A percentile compares a stretch with the other conserved stretches of the same genome.
Conservation (phyloP, 2,329 filamentous ascomycete species). For the Periconia sp. region DNA sequence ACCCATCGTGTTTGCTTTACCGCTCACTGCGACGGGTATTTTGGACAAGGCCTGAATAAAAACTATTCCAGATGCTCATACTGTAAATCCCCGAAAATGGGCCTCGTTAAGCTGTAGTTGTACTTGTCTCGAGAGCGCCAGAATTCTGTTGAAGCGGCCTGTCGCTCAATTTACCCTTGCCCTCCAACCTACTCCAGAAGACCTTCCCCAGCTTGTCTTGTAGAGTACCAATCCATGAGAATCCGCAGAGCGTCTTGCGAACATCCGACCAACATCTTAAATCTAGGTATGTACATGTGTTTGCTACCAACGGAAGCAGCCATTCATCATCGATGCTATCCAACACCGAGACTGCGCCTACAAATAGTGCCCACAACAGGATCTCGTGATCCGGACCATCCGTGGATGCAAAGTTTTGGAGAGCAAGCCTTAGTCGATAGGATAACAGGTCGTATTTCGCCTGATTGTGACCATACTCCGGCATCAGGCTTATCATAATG, state of each 20-base stretch:
- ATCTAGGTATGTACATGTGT: background rate
- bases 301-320: background rate
- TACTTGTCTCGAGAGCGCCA: too few relatives aligned
- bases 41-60: too few relatives aligned
- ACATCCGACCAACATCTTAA: conserved; percentile 3
- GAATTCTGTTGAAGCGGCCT: too few relatives aligned
- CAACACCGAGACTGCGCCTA: conserved; percentile 6
- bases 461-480: conserved; percentile 12
- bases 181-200: too few relatives aligned
- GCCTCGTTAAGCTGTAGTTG: too few relatives aligned
- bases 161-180: too few relatives aligned
- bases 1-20: too few relatives aligned
- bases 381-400: background rate
- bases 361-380: conserved; percentile 12
- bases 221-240: conserved; percentile 12
- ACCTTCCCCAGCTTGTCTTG: too few relatives aligned
- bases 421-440: background rate
- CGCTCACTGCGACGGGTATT: too few relatives aligned
- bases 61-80: too few relatives aligned
- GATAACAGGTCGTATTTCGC: conserved; percentile 9
- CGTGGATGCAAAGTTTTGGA: background rate
- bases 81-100: too few relatives aligned
- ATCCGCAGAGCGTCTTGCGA: background rate
- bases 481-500: conserved; percentile 13
- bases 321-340: conserved; percentile 1